Base-by-base conservation (phyloP, 148 eudicot species). In the Camellia granthamiana region DNA sequence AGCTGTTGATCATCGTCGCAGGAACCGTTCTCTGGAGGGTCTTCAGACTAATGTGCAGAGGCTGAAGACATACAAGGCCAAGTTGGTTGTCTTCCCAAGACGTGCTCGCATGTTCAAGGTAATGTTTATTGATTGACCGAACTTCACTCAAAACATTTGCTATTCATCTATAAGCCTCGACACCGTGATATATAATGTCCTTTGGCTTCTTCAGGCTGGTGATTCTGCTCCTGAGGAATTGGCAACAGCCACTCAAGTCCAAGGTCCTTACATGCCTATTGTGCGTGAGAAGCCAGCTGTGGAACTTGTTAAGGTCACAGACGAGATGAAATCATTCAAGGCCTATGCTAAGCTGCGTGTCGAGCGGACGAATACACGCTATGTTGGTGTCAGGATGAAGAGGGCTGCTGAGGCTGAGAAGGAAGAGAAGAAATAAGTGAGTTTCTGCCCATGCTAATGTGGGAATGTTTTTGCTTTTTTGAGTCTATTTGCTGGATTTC, bases 1-100 rank as follows among this genome's bases (percentile, higher is more conserved):
- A 30, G 81, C 94, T 0, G 90, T 91, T 83, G 97, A 93, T 78
- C 97, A 93, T 72, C 85, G 97, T 19, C 93, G 97, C 78, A 86
- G 85, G 72, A 93, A 91, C 86, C 79, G 91, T 30, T 93, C 94
- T 4, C 74, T 91, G 30, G 97, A 93, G 82, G 85, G 89, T 60
- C 88, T 93, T 5, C 92, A 90, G 80, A 30, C 90, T 54, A 93
- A 93, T 79, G 92, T 90, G 3, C 91, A 90, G 81, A 88, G 94
- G 90, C 84, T 91, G 64, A 91, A 90, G 89, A 90, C 92, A 3
- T 93, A 88, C 89, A 93, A 93, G 85, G 94, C 94, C 82, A 93
- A 93, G 87, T 73, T 93, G 46, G 97, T 91, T 75, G 91, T 93
- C 82, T 93, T 91, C 94, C 97, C 97, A 78, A 86, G 91, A 46